Conservation (phyloP, 2,329 filamentous ascomycete genomes). For the Trichocomaceae sp. region DNA sequence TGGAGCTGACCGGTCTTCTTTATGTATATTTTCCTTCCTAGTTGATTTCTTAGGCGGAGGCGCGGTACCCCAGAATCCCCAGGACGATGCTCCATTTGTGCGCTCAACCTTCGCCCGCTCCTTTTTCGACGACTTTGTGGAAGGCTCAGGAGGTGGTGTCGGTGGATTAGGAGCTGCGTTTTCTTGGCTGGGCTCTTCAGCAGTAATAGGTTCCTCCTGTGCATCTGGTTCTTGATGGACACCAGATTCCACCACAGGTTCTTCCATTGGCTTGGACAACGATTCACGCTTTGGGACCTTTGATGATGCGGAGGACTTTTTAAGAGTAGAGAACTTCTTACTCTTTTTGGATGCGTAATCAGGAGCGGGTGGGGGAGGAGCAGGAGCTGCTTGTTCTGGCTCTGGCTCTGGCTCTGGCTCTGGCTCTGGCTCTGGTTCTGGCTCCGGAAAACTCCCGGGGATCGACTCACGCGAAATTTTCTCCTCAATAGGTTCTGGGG, state of each 20-base stretch:
- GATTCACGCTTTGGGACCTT: conserved; percentile 17
- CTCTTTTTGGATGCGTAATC: conserved; percentile 37
- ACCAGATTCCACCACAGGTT: conserved; percentile 13
- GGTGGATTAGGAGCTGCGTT: conserved; percentile 26
- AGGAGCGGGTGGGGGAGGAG: conserved; percentile 23
- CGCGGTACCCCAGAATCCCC: conserved; percentile 67
- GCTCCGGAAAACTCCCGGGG: conserved; percentile 52
- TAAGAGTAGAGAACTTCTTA: conserved; percentile 21
- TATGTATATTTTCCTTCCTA: conserved; percentile 45
- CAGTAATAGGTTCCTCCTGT: conserved; percentile 15
- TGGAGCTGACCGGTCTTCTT: conserved; percentile 29
- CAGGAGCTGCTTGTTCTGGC: conserved; percentile 37
- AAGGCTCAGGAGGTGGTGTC: conserved; percentile 49
- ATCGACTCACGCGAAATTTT: conserved; percentile 32
- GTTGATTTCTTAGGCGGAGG: conserved; percentile 41
- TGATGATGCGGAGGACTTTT: conserved; percentile 18
- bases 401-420: conserved; percentile 31
- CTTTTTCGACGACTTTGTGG: conserved; percentile 58
- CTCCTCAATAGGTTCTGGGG: conserved; percentile 17
- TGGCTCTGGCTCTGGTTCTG: conserved; percentile 20
- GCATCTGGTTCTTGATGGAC: conserved; percentile 12
- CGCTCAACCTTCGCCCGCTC: conserved; percentile 72
- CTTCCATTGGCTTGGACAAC: conserved; percentile 17
- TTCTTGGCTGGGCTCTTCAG: conserved; percentile 18
- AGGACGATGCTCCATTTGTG: conserved; percentile 58